These are phyloP conservation scores for Dendrothele bispora DNA, from an alignment of 768 basidiomycete genomes.

Conservation along the genomic window DNA sequence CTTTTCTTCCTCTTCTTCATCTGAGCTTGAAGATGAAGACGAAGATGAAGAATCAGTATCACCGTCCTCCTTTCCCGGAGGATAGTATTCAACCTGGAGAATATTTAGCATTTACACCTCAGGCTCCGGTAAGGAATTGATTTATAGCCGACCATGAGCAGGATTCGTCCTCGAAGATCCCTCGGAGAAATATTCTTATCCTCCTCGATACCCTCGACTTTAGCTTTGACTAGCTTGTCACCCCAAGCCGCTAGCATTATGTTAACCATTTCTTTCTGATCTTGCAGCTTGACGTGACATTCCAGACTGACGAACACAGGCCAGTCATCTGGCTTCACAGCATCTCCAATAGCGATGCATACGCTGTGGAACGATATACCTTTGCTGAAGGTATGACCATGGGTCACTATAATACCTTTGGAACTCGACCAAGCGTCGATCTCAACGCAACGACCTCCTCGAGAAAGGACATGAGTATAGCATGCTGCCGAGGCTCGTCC, in stretches of 20 bases:
- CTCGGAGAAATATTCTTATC: conserved; percentile 40
- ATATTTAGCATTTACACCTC: background rate
- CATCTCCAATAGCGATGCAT: conserved; percentile 49
- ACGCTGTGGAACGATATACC: conserved; percentile 52
- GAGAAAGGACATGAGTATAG: conserved; percentile 54
- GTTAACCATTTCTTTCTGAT: conserved; percentile 53
- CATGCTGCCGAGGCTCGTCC: conserved; percentile 52
- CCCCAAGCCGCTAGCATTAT: conserved; percentile 55
- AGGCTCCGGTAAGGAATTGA: background rate
- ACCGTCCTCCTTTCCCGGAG: conserved; percentile 23
- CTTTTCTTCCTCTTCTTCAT: conserved; percentile 23
- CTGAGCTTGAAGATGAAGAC: conserved; percentile 23
- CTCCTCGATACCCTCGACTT: conserved; percentile 33
- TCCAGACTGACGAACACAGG: conserved; percentile 62
- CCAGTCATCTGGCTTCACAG: conserved; percentile 44
- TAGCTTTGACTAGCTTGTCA: conserved; percentile 43
- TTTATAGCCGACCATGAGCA: conserved; percentile 59
- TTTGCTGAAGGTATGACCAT: conserved; percentile 59
- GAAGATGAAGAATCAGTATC: too few relatives aligned
- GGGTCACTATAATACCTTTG: conserved; percentile 56
- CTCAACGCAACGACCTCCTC: conserved; percentile 59
- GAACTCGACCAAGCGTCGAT: conserved; percentile 67
- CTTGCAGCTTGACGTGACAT: conserved; percentile 54
- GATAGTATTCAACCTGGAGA: conserved; percentile 56
- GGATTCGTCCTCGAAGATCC: conserved; percentile 50